Base-by-base conservation (phyloP, 495 filamentous ascomycete genomes). In the Xylaria telfairii region DNA sequence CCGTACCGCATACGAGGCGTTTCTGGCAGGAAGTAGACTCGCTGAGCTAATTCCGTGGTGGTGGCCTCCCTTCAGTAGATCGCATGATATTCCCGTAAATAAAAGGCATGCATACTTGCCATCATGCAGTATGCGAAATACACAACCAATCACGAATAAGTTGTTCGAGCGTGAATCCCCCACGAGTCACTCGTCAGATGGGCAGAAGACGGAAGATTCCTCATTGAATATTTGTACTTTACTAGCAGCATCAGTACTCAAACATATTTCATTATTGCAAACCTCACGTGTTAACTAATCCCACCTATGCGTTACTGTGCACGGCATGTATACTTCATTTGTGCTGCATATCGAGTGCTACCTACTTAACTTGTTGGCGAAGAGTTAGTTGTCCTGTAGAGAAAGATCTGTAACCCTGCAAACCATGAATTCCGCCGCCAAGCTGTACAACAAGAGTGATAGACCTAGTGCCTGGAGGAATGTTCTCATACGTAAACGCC, bases 1-100 rank as follows among this genome's bases (percentile, higher is more conserved):
- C 65, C 26, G 34, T 32, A 32, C 60, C 42, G 21, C 42, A 53
- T 30, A 61, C 21, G 28, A 68, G 67, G 67, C 56, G 67, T 53
- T 51, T 42, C 41, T 41, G 26, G 19, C 30, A 51, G 32, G 6
- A 54, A 39, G 60, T 42, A 44, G 17, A 69, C 46, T 41, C 10
- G n/a, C 30, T 63, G 2, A 9, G 24, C 54, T 39, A 4, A 21
- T 54, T 30, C 17, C 53, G 15, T 13, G 19, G 54, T 39, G 19
- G 54, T 1, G 42, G 6, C 42, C 42, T 32, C 41, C 10, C 7
- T 47, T 39, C 24, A 47, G 34, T 63, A 63, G 21, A 54, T 54
- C 19, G 61, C 57, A 63, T 44, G 15, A 47, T 60, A 60, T 41
- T 60, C 19, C 19, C 53, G 24, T 28, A 54, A 46, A 68, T 13